Evolutionary conservation across 2,329 filamentous ascomycete genomes (phyloP), one percentile per base, ranked within the genome.

Genomic region (Tympanopsis confertula): DNA sequence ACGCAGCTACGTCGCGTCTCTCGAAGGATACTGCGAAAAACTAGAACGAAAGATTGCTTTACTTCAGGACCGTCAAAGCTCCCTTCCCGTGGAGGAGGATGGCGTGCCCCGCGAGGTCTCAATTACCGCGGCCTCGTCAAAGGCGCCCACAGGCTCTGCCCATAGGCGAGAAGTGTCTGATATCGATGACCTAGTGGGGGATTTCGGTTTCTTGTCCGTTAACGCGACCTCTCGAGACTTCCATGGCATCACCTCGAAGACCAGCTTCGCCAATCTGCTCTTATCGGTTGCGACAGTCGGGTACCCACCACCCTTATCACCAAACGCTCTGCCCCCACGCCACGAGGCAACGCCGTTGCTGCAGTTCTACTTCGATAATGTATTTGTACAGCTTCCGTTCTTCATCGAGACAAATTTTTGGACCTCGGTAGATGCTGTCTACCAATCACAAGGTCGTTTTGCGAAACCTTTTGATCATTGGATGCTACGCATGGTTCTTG

Each of bases 201-300:
- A 78, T 47, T 80, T 80, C 58, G 75, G 75, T 35, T 74, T 76
- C 45, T 57, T 80, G 59, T 75, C 44, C 51, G 73, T 80, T 47
- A 79, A 78, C 56, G 74, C 75, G 10, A 79, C 75, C 2, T 74
- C 75, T 3, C 62, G 75, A 53, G 75, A 79, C 51, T 80, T 78
- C 45, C 70, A 76, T 50, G 75, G 74, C 41, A 78, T 80, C 50
- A 74, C 72, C 3, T 69, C 68, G 5, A 69, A 66, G 39, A 77
- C 76, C 58, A 77, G 73, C 3, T 78, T 78, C 55, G 69, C 74
- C 29, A 68, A 72, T 28, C 58, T 79, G 33, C 66, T 78, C n/a
- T 56, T 77, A 14, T 71, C 70, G 15, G 66, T 75, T n/a, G 69
- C 71, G 24, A 59, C 65, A 4, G 69, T 68, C 43, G 66, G 75